Evolutionary conservation across 192 early-diverging fungal species (phyloP).

Genomic region (Backusella westeae): DNA sequence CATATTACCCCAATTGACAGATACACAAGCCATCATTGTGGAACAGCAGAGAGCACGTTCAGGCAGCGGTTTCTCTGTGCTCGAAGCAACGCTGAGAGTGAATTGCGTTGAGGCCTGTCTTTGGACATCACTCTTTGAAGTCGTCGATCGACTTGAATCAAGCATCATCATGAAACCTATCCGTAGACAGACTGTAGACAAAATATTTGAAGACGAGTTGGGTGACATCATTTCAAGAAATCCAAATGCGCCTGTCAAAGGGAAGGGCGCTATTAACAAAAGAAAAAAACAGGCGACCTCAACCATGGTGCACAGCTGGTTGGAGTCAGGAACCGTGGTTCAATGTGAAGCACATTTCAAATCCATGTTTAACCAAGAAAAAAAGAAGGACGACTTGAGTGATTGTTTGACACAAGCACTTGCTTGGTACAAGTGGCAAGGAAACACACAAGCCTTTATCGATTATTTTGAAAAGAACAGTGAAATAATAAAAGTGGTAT

Average conservation of each 20-base stretch:
- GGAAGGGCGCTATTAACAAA: not conserved
- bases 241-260: not conserved
- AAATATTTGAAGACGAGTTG: not conserved
- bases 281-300: constrained; percentile 30
- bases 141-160: not conserved
- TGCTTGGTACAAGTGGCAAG: constrained; percentile 47
- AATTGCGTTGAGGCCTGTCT: constrained; percentile 45
- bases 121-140: constrained; percentile 27
- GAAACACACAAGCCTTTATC: constrained; percentile 19
- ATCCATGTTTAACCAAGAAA: constrained; percentile 29
- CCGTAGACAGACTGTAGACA: constrained; percentile 13
- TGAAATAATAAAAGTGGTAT: not conserved
- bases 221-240: not conserved
- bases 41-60: constrained; percentile 46
- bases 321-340: constrained; percentile 10
- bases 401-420: constrained; percentile 48
- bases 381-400: constrained; percentile 50
- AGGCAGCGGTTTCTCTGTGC: constrained; percentile 26
- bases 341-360: constrained; percentile 16
- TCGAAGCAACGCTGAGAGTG: constrained; percentile 40
- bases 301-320: constrained; percentile 27
- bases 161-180: constrained; percentile 13
- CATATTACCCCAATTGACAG: constrained; percentile 14
- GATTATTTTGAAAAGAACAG: not conserved
- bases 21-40: constrained; percentile 22